phyloP scores from a whole-genome alignment of 140 eudicot species.

The Senecio squalidus region DNA sequence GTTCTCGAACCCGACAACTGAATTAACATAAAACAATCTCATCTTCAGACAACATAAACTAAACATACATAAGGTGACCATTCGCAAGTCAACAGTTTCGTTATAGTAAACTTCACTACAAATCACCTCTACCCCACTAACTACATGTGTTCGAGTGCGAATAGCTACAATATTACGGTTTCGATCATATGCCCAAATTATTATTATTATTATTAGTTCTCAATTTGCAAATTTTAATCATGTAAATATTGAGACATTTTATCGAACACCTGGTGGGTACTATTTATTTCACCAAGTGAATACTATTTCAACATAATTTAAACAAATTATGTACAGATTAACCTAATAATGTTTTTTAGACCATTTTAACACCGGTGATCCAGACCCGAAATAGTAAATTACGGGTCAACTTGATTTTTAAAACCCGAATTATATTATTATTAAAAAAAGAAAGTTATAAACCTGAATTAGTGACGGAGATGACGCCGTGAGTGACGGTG shows the following conservation, averaged over 20 bases:
- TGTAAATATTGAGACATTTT: slow-evolving; percentile 2
- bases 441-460: too few species aligned
- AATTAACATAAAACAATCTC: slow-evolving; percentile 9
- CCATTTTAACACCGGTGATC: too few species aligned
- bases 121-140: background rate
- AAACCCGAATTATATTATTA: too few species aligned
- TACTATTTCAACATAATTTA: background rate
- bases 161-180: too few species aligned
- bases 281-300: background rate
- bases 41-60: slow-evolving; percentile 12
- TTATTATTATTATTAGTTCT: background rate
- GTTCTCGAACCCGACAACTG: slow-evolving; percentile 32
- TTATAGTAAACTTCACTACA: background rate
- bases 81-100: background rate
- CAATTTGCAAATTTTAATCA: background rate
- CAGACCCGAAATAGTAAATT: too few species aligned
- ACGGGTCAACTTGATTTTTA: too few species aligned
- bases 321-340: too few species aligned
- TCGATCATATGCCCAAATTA: background rate
- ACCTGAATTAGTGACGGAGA: too few species aligned
- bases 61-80: background rate
- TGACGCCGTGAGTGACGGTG: too few species aligned
- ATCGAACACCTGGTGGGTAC: slow-evolving; percentile 18
- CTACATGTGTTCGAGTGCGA: background rate
- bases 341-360: too few species aligned